Evolutionary conservation across 352 stramenopile genomes (phyloP).

Genomic region (Pythium plurisporium): DNA sequence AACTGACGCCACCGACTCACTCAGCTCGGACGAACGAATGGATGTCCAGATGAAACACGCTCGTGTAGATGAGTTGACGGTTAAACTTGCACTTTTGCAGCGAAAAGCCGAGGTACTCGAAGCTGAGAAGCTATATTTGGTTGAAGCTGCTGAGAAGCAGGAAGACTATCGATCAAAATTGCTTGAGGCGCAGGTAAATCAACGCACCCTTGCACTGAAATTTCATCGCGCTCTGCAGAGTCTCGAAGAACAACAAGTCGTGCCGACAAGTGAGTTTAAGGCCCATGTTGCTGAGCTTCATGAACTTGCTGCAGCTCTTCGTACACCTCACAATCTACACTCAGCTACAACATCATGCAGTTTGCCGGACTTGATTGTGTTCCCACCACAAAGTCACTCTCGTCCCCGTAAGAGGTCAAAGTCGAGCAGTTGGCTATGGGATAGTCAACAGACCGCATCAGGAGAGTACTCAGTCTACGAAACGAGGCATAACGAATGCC

Average conservation of each 20-base stretch:
- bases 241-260: not conserved
- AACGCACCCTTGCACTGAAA: not conserved
- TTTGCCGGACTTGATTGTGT: not conserved
- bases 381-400: not conserved
- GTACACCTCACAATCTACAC: not conserved
- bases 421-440: not conserved
- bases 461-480: slow-evolving; percentile 5
- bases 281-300: not conserved
- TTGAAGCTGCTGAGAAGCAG: slow-evolving; percentile 3
- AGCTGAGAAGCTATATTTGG: slow-evolving; percentile 7
- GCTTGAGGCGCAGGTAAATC: not conserved
- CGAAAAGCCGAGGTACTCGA: slow-evolving; percentile 2
- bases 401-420: not conserved
- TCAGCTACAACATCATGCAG: not conserved
- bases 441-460: not conserved
- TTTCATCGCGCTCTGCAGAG: not conserved
- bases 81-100: not conserved
- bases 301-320: not conserved
- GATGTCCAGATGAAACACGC: not conserved
- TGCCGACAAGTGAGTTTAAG: not conserved
- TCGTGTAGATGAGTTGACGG: not conserved
- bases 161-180: slow-evolving; percentile 2
- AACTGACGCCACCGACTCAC: not conserved
- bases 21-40: not conserved
- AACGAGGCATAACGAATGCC: not conserved